Evolutionary conservation across 2,329 filamentous ascomycete species (phyloP).

Genomic region (Thermoascus crustaceus): DNA sequence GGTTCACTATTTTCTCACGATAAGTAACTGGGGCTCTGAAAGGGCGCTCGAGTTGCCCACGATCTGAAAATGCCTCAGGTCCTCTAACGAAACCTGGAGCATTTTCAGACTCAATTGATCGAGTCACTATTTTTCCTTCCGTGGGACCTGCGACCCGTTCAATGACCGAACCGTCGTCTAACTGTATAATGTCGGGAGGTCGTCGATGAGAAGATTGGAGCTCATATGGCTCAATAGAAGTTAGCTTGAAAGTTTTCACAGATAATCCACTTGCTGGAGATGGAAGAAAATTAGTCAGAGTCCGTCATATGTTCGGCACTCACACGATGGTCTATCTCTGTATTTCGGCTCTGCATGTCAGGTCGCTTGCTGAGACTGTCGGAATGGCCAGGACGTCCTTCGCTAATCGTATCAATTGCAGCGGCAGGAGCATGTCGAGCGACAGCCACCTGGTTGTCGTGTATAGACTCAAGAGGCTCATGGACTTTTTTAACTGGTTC

Average conservation of each 20-base stretch:
- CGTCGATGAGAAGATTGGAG: slow-evolving; percentile 11
- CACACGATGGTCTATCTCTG: too few relatives aligned
- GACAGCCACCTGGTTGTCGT: background rate
- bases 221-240: slow-evolving; percentile 18
- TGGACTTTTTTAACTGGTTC: too few relatives aligned
- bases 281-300: too few relatives aligned
- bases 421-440: background rate
- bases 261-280: too few relatives aligned
- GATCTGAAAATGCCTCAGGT: slow-evolving; percentile 16
- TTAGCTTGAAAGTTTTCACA: too few relatives aligned
- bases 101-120: slow-evolving; percentile 14
- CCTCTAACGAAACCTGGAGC: slow-evolving; percentile 26
- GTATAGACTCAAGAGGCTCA: background rate
- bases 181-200: slow-evolving; percentile 15
- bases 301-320: too few relatives aligned
- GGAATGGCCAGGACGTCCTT: background rate
- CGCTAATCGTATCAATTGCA: background rate
- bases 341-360: too few relatives aligned
- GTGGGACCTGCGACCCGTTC: slow-evolving; percentile 14
- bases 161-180: slow-evolving; percentile 15
- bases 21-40: slow-evolving; percentile 10
- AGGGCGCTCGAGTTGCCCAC: slow-evolving; percentile 13
- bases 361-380: too few relatives aligned
- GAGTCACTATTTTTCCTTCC: slow-evolving; percentile 12
- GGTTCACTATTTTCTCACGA: slow-evolving; percentile 12